Conservation (phyloP, 305 asterid genomes). For the Lippia alba region DNA sequence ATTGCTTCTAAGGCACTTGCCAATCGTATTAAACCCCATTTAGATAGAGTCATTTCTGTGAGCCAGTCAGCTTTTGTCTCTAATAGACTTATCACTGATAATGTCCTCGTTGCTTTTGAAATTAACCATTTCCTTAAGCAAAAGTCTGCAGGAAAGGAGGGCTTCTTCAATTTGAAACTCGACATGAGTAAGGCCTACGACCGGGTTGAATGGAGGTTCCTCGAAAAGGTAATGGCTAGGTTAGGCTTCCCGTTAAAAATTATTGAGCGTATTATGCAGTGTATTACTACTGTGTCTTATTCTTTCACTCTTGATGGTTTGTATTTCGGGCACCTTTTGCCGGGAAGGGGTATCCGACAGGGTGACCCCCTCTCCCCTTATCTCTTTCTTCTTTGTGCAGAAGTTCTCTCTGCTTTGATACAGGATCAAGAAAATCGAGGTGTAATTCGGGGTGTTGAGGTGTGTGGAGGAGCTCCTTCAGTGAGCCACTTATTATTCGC, state of each 20-base stretch:
- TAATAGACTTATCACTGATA: not conserved
- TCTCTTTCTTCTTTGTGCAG: not conserved
- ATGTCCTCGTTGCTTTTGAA: not conserved
- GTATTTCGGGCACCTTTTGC: not conserved
- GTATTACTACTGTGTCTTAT: not conserved
- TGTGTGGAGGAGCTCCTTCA: too few relatives aligned
- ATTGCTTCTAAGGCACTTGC: not conserved
- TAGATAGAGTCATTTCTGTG: not conserved
- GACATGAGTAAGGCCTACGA: not conserved
- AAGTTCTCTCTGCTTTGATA: not conserved
- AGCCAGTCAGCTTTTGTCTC: not conserved
- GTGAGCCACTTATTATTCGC: too few relatives aligned
- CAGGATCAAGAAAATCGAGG: too few relatives aligned
- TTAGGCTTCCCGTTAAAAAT: not conserved
- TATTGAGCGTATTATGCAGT: not conserved
- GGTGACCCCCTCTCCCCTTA: too few relatives aligned
- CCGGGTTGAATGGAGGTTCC: not conserved
- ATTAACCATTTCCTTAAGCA: not conserved
- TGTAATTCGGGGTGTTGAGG: too few relatives aligned
- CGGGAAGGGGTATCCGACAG: not conserved
- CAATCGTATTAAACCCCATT: not conserved
- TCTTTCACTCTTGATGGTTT: not conserved
- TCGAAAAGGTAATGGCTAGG: not conserved
- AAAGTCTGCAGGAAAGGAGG: not conserved
- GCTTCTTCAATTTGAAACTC: too few relatives aligned